Evolutionary conservation across 768 basidiomycete genomes (phyloP).

Genomic region (Amanita molliuscula): DNA sequence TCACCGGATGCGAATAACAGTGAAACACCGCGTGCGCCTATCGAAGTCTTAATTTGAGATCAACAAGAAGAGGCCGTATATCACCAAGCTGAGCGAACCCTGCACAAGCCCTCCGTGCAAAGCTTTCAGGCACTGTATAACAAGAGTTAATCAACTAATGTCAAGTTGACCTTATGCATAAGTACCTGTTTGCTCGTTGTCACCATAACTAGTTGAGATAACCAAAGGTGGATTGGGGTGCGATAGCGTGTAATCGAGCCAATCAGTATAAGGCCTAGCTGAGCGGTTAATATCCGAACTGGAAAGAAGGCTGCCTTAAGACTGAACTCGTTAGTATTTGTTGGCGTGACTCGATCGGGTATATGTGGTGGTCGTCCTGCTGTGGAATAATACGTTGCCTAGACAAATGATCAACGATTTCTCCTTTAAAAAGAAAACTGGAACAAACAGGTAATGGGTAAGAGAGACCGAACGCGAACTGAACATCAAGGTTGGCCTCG

Average conservation of each 20-base stretch:
- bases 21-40: constrained; percentile 57
- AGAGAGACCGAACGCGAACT: constrained; percentile 56
- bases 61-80: neutral
- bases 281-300: neutral
- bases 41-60: neutral
- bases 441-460: constrained; percentile 39
- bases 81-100: constrained; percentile 59
- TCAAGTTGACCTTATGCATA: too few species aligned
- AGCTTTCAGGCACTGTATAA: constrained; percentile 28
- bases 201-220: constrained; percentile 67
- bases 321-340: constrained; percentile 26
- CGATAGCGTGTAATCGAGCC: constrained; percentile 49
- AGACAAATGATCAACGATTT: neutral
- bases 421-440: neutral
- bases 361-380: constrained; percentile 50
- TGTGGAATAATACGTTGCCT: constrained; percentile 51
- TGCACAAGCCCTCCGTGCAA: constrained; percentile 46
- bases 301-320: neutral
- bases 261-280: constrained; percentile 27
- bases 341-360: constrained; percentile 30
- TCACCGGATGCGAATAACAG: constrained; percentile 61
- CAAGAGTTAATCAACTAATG: neutral
- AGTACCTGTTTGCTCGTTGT: constrained; percentile 68
- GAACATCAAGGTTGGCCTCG: constrained; percentile 62
- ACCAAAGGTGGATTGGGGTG: constrained; percentile 40